Evolutionary conservation across 2,329 filamentous ascomycete species (phyloP).

Genomic region (Paracoccidioides lutzii): DNA sequence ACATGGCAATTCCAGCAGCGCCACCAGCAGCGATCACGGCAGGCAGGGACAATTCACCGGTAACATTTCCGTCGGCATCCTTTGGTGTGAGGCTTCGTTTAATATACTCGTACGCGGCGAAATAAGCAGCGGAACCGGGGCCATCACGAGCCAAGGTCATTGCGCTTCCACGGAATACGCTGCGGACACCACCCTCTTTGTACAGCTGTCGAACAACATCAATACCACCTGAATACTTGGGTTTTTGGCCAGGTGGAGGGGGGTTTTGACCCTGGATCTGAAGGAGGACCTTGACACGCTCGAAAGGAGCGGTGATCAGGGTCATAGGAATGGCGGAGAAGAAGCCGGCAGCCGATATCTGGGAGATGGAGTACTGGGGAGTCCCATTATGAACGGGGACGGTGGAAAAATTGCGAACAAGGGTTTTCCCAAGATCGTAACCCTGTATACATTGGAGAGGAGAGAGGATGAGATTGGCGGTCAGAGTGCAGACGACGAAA

Average conservation of each 20-base stretch:
- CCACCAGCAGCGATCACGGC: conserved; percentile 81
- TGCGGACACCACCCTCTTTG: conserved; percentile 75
- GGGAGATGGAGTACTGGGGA: conserved; percentile 62
- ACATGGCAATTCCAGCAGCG: conserved; percentile 91
- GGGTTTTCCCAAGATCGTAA: conserved; percentile 86
- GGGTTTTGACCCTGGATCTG: conserved; percentile 91
- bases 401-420: conserved; percentile 58
- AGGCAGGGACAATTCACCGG: conserved; percentile 63
- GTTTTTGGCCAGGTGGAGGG: conserved; percentile 78
- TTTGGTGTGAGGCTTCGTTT: conserved; percentile 77
- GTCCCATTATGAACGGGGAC: conserved; percentile 48
- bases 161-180: conserved; percentile 78
- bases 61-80: conserved; percentile 59
- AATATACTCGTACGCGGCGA: conserved; percentile 92
- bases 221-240: conserved; percentile 71
- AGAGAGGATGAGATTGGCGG: conserved; percentile 3
- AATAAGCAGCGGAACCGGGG: conserved; percentile 87
- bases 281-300: conserved; percentile 95
- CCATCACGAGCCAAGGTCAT: conserved; percentile 92
- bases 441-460: conserved; percentile 52
- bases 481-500: too few relatives aligned
- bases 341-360: conserved; percentile 87
- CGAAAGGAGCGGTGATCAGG: conserved; percentile 93
- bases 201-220: conserved; percentile 93
- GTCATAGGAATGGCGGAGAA: conserved; percentile 98